Evolutionary conservation across 2,329 filamentous ascomycete genomes (phyloP), one percentile per base, ranked within the genome.

Genomic region (Teratosphaeria zuluensis): DNA sequence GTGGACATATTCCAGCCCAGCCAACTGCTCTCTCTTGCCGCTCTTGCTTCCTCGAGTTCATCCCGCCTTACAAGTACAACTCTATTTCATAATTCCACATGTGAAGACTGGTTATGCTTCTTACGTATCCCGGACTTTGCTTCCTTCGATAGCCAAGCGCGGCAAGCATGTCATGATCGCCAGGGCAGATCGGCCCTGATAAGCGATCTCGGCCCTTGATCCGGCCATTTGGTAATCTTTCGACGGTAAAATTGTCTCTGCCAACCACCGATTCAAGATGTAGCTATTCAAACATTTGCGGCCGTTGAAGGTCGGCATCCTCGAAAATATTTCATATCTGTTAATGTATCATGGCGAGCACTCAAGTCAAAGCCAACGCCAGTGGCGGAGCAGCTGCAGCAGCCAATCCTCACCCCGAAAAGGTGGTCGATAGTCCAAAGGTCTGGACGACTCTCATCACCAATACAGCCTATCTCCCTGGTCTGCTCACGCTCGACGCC

Each of bases 361-460:
- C 16, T 8, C 42, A 48, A 5, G 35, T 42, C 35, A 42, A 14
- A 12, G 35, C 12, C 35, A 12, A 42, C 14, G 42, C 42, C n/a
- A 48, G 42, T 21, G 16, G n/a, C 19, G 42, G 42, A 48, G 42
- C 42, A 11, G 42, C 42, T 19, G 42, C 42, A 48, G 19, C 42
- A 19, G 42, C 62, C 46, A 66, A 66, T 30, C 64, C 66, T 16
- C 57, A 59, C 21, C 62, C 65, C 5, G 56, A 69, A 56, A 64
- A 69, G 54, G 70, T 69, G 38, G 71, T 72, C 21, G 65, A 70
- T 57, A 68, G 64, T 55, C 46, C 63, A 63, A 69, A 72, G 89
- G 90, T 94, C 71, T 96, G 90, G 90, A 90, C 89, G 31, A 89
- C 86, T 11, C 81, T 95, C 65, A 91, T 96, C 71, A 95, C 90